Evolutionary conservation across 106 monocot genomes (phyloP), one percentile per base, ranked within the genome.

Genomic region (Phalaenopsis aphrodite): DNA sequence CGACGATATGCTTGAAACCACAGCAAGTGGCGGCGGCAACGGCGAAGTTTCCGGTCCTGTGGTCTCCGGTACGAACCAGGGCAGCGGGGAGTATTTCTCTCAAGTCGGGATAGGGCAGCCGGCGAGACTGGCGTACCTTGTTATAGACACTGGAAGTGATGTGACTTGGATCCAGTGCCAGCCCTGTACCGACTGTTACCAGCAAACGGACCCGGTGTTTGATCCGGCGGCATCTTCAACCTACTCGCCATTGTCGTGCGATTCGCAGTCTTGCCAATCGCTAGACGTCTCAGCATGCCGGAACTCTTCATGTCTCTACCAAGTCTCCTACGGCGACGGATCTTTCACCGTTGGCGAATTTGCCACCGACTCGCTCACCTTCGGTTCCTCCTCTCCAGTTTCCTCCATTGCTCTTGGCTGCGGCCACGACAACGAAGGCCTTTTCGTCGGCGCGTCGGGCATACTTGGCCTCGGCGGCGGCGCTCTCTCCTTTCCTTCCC

Each of bases 71-170:
- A 83, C 87, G 36, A 86, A 79, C 67, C 92, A 88, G 77, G 92
- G 92, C n/a, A 92, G 92, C 80, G 92, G 92, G 18, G 92, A 92
- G 86, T 89, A 92, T 79, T 92, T 92, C 87, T 88, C 89, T 58
- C 77, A 87, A 5, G 56, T 92, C 48, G 82, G 85, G 16, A 61
- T 92, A 66, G 92, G 92, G 10, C 30, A 56, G 10, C 92, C 92
- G 47, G 58, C 89, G 64, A 82, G 56, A 79, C 55, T 78, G 38
- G 66, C 86, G 21, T 92, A 86, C 86, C 73, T 92, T 81, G 91
- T 92, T 1, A 72, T 92, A 23, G 91, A 92, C 78, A 92, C 91
- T n/a, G 91, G 91, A 14, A 92, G 91, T 68, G 91, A 92, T 75
- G 79, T 92, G 56, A 87, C 87, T 47, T 92, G 91, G 92, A 74